Evolutionary conservation across 768 basidiomycete species (phyloP).

Genomic region (Mycena epipterygia): DNA sequence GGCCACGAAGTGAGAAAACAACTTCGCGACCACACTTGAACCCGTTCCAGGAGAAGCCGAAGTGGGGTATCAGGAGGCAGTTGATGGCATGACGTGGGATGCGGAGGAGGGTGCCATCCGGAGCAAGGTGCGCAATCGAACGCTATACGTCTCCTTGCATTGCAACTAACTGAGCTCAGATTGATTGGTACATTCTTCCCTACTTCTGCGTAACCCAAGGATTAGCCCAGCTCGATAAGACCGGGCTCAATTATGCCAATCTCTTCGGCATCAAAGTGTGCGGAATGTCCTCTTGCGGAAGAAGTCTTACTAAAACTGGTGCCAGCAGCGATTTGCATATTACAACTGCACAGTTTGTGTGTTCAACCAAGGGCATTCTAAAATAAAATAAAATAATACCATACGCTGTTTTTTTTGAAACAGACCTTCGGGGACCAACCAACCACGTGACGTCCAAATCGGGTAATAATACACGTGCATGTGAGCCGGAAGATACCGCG

Average conservation of each 20-base stretch:
- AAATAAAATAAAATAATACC: too few species aligned
- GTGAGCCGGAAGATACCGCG: too few species aligned
- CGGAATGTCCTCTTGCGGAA: not conserved
- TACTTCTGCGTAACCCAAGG: conserved; percentile 47
- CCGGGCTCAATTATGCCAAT: conserved; percentile 43
- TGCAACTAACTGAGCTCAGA: conserved; percentile 3
- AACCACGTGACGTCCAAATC: too few species aligned
- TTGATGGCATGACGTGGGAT: conserved; percentile 18
- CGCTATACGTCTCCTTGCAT: too few species aligned
- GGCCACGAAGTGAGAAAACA: conserved; percentile 6
- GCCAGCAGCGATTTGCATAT: conserved; percentile 22
- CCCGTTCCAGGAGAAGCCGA: conserved; percentile 28
- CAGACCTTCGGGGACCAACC: too few species aligned
- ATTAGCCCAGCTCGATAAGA: conserved; percentile 48
- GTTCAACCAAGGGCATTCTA: too few species aligned
- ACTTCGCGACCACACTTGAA: conserved; percentile 19
- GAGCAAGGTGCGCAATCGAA: conserved; percentile 32
- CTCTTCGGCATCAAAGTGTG: conserved; percentile 47
- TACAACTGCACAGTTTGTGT: conserved; percentile 30
- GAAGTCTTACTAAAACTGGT: not conserved
- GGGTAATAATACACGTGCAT: too few species aligned
- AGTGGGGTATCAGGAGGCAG: conserved; percentile 33
- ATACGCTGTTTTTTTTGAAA: too few species aligned
- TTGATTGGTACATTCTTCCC: conserved; percentile 45
- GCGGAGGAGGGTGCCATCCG: conserved; percentile 25